These are phyloP conservation scores for Hyphopichia homilentoma DNA, from an alignment of 805 yeast species.

Conservation along the genomic window DNA sequence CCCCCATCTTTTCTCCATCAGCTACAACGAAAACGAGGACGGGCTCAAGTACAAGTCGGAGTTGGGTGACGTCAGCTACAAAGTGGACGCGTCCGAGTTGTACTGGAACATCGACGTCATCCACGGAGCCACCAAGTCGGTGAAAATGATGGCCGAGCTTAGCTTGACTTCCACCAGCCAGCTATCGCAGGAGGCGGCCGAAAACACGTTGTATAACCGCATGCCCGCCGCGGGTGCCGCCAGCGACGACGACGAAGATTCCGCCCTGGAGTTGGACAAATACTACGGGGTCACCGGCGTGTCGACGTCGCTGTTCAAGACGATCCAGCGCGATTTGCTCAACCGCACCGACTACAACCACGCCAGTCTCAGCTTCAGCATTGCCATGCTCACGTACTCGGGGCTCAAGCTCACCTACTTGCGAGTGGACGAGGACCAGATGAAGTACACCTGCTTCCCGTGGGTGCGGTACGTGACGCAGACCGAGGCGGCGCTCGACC, in stretches of 20 bases:
- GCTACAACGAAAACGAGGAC: conserved; percentile 8
- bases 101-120: conserved; percentile 70
- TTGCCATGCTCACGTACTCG: conserved; percentile 54
- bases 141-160: conserved; percentile 57
- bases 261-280: conserved; percentile 20
- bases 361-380: conserved; percentile 25
- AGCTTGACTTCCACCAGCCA: conserved; percentile 11
- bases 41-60: conserved; percentile 68
- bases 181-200: background rate
- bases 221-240: background rate
- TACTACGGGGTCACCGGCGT: conserved; percentile 36
- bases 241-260: background rate
- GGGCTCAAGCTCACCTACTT: conserved; percentile 65
- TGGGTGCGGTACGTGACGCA: conserved; percentile 64
- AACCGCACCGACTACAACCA: conserved; percentile 14
- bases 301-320: conserved; percentile 22
- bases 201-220: background rate
- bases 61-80: conserved; percentile 66
- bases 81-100: conserved; percentile 64
- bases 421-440: conserved; percentile 58
- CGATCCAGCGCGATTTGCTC: conserved; percentile 8
- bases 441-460: conserved; percentile 68
- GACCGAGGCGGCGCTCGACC: conserved; percentile 3
- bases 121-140: conserved; percentile 51
- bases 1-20: conserved; percentile 29